Evolutionary conservation across 441 rosid genomes (phyloP), one percentile per base, ranked within the genome.

Genomic region (Croton setiger): DNA sequence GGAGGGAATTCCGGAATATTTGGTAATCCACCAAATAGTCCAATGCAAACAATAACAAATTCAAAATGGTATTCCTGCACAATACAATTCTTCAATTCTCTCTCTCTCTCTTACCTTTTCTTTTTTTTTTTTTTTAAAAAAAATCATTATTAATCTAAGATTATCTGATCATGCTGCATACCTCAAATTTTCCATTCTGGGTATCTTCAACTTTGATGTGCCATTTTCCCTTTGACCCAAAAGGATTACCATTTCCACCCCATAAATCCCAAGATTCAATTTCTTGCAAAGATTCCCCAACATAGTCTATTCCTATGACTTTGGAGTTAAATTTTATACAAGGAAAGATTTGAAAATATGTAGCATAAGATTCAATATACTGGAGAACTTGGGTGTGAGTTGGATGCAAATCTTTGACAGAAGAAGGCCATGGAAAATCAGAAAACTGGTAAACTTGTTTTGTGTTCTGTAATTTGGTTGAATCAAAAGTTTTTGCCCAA

Each of bases 1-100:
- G 77, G 74, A 18, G 80, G 79, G 52, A 86, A 86, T 36, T 81
- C 79, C 1, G 90, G 88, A 18, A 80, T 72, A 33, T 86, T 74
- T 44, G 81, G 78, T 9, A 56, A 12, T 15, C 63, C 77, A 49
- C 72, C 63, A 41, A 33, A 66, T 53, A 41, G 37, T 35, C 80
- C 77, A 14, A 58, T 43, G 54, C 75, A 66, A 1, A 73, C 69
- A 15, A 70, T 73, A 15, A 77, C 72, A 55, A 73, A 73, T 2
- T 73, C 70, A 61, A 53, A 66, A 18, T 61, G 14, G 52, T 77
- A 43, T 20, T 55, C 69, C 76, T 72, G 55, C 10, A 33, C 27
- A 51, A 1, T 18, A 51, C 2, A 51, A 51, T 44, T 7, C 14
- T 18, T 23, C 15, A 27, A 3, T 20, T 39, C 43, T 13, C 3